Evolutionary conservation across 1,139 yeast species (phyloP).

Genomic region (Komagataea norvegica): DNA sequence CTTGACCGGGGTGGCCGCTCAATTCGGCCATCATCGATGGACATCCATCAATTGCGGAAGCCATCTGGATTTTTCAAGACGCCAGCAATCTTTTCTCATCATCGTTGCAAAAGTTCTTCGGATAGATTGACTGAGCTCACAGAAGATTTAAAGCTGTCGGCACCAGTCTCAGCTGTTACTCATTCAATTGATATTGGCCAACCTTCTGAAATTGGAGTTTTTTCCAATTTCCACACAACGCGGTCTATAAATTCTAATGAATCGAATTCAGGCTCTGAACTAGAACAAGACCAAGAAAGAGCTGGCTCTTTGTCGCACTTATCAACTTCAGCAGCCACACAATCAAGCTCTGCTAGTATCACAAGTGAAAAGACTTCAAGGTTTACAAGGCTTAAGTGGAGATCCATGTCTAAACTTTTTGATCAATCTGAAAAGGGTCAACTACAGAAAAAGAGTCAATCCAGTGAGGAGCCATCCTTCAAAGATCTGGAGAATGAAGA

Average conservation of each 20-base stretch:
- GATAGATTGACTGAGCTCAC: slow-evolving; percentile 2
- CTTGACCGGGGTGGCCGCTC: slow-evolving; percentile 5
- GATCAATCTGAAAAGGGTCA: slow-evolving; percentile 10
- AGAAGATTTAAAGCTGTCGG: slow-evolving; percentile 1
- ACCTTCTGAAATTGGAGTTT: slow-evolving; percentile 14
- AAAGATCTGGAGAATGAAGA: background rate
- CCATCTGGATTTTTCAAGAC: slow-evolving; percentile 11
- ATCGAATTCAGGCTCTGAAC: slow-evolving; percentile 1
- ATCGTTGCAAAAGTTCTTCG: slow-evolving; percentile 7
- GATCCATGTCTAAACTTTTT: slow-evolving; percentile 20
- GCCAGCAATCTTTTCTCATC: background rate
- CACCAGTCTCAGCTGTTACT: slow-evolving; percentile 2
- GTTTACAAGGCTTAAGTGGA: slow-evolving; percentile 14
- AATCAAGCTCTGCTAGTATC: slow-evolving; percentile 1
- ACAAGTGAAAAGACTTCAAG: slow-evolving; percentile 12
- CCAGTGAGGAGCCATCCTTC: slow-evolving; percentile 3
- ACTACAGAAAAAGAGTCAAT: slow-evolving; percentile 2
- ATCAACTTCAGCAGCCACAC: slow-evolving; percentile 5
- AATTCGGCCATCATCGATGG: slow-evolving; percentile 8
- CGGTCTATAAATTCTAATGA: slow-evolving; percentile 14
- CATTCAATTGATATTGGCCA: slow-evolving; percentile 4
- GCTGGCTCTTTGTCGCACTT: no score
- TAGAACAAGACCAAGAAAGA: slow-evolving; percentile 1
- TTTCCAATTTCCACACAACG: slow-evolving; percentile 19
- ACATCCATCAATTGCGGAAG: slow-evolving; percentile 8